Evolutionary conservation across 2,329 filamentous ascomycete species (phyloP), one percentile per base, ranked within the genome.

Genomic region (Bertia moriformis): DNA sequence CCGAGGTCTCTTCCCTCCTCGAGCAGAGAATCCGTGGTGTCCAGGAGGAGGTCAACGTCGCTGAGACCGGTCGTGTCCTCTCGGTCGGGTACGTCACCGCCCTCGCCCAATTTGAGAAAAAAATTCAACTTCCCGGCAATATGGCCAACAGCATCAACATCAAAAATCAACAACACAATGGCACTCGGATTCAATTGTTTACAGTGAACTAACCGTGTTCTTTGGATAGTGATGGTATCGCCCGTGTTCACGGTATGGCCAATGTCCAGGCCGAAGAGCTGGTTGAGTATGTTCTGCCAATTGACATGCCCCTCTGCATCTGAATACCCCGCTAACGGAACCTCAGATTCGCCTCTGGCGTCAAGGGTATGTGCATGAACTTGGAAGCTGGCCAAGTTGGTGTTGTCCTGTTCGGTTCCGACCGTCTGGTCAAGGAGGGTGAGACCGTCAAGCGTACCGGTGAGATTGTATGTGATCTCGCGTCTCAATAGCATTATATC

Each of bases 331-430:
- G 47, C 45, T 46, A 52, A 46, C 18, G 18, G 24, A 43, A 45
- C 29, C 53, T 41, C 51, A 95, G 88, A 76, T 98, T 98, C 74
- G 86, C 91, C 59, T 98, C 91, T 51, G 91, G 91, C 67, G 91
- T 96, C 69, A 96, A 96, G 82, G 91, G 91, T 67, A 98, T 98
- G 91, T 96, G 89, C 85, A 96, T 98, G 89, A 98, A 98, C 84
- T 81, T 98, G 70, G 91, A 98, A 74, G 91, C 91, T 67, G 91
- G 91, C 66, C 91, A 96, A 71, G 91, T 98, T 72, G 91, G 91
- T 94, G 88, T 98, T 60, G 91, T 98, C 78, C 78, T 98, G 61
- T 98, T 98, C 78, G 91, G 91, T 81, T 96, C 91, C 61, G 91
- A 98, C 73, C 88, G 91, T 88, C 78, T 95, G 57, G 91, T 98